Conservation (phyloP, 768 basidiomycete genomes). For the Hydnomerulius pinastri region DNA sequence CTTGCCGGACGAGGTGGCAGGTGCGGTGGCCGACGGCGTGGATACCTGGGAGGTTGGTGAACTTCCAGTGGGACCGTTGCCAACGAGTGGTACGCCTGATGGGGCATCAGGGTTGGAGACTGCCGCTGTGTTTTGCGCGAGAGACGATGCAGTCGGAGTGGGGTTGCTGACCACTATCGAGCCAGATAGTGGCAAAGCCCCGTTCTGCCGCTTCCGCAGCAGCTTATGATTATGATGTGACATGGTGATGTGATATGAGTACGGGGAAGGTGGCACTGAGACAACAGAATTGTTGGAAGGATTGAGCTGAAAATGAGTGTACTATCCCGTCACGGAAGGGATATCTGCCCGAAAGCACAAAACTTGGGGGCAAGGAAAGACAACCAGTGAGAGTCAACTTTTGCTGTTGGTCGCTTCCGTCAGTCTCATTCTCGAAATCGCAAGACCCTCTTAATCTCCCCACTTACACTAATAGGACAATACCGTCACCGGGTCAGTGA, state of each 20-base stretch:
- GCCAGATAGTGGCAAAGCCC: constrained; percentile 17
- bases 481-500: background rate
- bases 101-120: background rate
- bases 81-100: constrained; percentile 17
- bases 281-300: too few relatives aligned
- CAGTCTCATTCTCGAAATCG: constrained; percentile 3
- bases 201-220: constrained; percentile 16
- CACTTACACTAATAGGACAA: constrained; percentile 8
- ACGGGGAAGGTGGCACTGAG: constrained; percentile 1
- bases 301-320: constrained; percentile 19
- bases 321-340: constrained; percentile 26
- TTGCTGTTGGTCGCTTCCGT: constrained; percentile 21
- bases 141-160: constrained; percentile 24
- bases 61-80: background rate
- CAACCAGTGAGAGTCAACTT: constrained; percentile 11
- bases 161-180: constrained; percentile 26
- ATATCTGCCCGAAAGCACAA: constrained; percentile 6
- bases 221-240: constrained; percentile 5
- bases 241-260: constrained; percentile 14
- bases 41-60: constrained; percentile 9
- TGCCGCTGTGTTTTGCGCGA: constrained; percentile 22
- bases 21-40: constrained; percentile 5
- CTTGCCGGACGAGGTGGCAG: constrained; percentile 14
- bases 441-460: constrained; percentile 6
- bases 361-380: background rate